These are phyloP conservation scores for Tolypocladium capitatum DNA, from an alignment of 2,329 filamentous ascomycete genomes.

Conservation along the genomic window DNA sequence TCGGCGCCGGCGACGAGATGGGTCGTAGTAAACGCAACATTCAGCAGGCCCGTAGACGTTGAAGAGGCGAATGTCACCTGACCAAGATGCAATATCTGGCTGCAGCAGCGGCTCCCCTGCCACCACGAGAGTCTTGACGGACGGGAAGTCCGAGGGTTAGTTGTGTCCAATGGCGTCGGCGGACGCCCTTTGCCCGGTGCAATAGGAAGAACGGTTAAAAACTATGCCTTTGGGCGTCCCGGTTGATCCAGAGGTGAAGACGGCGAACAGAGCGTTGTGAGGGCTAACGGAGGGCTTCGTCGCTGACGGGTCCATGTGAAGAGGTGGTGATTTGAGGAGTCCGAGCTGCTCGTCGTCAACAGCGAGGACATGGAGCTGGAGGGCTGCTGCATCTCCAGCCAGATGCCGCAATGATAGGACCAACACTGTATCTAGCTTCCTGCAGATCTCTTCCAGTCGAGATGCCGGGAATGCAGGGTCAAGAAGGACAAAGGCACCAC, in stretches of 20 bases:
- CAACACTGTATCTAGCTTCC: not conserved
- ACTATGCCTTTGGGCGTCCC: not conserved
- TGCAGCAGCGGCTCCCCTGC: not conserved
- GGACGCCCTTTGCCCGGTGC: constrained; percentile 5
- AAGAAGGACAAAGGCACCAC: constrained; percentile 19
- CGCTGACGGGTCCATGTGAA: not conserved
- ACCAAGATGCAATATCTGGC: not conserved
- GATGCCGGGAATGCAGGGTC: constrained; percentile 7
- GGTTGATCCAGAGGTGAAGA: not conserved
- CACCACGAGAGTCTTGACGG: constrained; percentile 28
- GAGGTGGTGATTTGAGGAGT: not conserved
- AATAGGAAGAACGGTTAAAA: constrained; percentile 7
- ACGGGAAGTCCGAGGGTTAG: constrained; percentile 28
- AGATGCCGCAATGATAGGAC: not conserved
- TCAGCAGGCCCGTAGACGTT: constrained; percentile 34
- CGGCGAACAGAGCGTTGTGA: not conserved
- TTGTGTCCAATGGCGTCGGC: constrained; percentile 22
- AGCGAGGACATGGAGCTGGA: not conserved
- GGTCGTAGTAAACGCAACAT: constrained; percentile 12
- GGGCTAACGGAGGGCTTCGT: not conserved
- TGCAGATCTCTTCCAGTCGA: constrained; percentile 1
- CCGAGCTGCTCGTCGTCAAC: not conserved
- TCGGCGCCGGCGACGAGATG: constrained; percentile 19
- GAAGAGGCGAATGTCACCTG: constrained; percentile 6
- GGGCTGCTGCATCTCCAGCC: not conserved